Conservation (phyloP, 768 basidiomycete genomes). For the Hygrocybe coccinea region DNA sequence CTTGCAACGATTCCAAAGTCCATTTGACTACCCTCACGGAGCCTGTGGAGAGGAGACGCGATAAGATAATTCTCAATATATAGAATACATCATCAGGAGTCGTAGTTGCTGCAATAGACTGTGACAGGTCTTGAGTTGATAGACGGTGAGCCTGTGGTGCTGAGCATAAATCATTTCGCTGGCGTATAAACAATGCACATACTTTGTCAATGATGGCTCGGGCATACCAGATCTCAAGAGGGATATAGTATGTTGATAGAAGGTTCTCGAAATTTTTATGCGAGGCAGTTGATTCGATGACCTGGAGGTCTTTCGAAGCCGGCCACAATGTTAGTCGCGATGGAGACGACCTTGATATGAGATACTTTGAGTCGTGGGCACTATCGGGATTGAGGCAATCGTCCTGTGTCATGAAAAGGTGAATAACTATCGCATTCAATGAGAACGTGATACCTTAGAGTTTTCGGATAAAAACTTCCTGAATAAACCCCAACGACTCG, state of each 20-base stretch:
- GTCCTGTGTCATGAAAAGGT: constrained; percentile 12
- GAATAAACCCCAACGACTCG: constrained; percentile 88
- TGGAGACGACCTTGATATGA: background rate
- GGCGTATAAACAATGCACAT: background rate
- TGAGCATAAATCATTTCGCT: constrained; percentile 1
- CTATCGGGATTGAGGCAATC: constrained; percentile 20
- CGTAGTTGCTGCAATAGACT: constrained; percentile 61
- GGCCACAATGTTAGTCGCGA: background rate
- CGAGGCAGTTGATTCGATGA: constrained; percentile 49
- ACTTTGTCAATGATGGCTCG: constrained; percentile 86
- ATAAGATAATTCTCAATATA: constrained; percentile 80
- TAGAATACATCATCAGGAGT: constrained; percentile 95
- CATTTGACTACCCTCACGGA: constrained; percentile 53
- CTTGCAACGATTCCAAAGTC: constrained; percentile 59
- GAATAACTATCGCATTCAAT: background rate
- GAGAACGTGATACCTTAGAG: constrained; percentile 46
- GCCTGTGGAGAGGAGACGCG: constrained; percentile 74
- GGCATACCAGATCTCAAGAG: constrained; percentile 90
- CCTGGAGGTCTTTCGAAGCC: constrained; percentile 15
- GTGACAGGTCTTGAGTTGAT: constrained; percentile 65
- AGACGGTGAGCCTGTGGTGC: constrained; percentile 74
- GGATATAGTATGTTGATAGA: constrained; percentile 71
- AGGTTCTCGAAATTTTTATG: constrained; percentile 60
- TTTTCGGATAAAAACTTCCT: constrained; percentile 78
- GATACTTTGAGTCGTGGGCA: background rate